Evolutionary conservation across 2,329 filamentous ascomycete species (phyloP).

Genomic region (Hansfordia pulvinata): DNA sequence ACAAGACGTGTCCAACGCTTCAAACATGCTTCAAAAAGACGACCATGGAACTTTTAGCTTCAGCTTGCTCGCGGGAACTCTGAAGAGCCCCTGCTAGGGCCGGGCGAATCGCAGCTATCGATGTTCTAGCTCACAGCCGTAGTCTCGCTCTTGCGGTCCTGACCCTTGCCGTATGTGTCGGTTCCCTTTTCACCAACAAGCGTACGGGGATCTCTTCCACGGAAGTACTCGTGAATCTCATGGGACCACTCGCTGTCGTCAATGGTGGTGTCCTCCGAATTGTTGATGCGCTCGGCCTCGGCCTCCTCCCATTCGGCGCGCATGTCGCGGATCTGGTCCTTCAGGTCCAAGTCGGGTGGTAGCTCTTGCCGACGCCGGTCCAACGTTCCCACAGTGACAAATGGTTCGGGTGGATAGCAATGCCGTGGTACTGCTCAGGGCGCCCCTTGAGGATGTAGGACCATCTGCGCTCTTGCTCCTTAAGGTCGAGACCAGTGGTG

Average conservation of each 20-base stretch:
- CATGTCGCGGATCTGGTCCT: conserved; percentile 77
- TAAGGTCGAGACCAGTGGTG: conserved; percentile 89
- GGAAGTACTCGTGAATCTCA: conserved; percentile 42
- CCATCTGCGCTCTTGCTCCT: conserved; percentile 95
- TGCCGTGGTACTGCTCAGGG: conserved; percentile 76
- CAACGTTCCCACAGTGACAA: conserved; percentile 79
- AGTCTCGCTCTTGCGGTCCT: no score
- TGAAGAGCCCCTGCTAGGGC: no score
- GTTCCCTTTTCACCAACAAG: no score
- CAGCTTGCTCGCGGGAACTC: no score
- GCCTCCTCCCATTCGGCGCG: conserved; percentile 44
- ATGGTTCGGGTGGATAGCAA: conserved; percentile 82
- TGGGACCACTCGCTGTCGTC: conserved; percentile 36
- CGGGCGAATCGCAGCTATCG: no score
- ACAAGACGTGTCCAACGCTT: no score
- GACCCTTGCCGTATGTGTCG: no score
- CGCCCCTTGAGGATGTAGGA: conserved; percentile 67
- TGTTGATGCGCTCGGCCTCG: conserved; percentile 30
- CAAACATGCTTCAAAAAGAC: no score
- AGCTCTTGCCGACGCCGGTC: conserved; percentile 64
- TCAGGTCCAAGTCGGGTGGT: conserved; percentile 71
- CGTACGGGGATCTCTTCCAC: conserved; percentile 7
- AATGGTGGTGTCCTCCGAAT: conserved; percentile 31
- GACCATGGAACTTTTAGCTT: no score
- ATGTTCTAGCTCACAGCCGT: no score